Conservation (phyloP, 2,329 filamentous ascomycete genomes). For the Penicillium olsonii region DNA sequence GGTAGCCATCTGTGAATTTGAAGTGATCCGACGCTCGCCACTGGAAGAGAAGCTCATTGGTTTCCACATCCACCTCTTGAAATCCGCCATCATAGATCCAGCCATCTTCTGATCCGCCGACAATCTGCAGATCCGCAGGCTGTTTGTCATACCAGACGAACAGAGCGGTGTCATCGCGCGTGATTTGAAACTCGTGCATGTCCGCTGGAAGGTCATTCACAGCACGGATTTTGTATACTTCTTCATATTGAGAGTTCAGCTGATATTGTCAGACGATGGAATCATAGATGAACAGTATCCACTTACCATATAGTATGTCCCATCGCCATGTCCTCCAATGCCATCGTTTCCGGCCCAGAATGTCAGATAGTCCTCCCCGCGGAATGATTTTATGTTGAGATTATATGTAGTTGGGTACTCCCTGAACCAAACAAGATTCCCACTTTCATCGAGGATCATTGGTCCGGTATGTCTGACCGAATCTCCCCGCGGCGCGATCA, state of each 20-base stretch:
- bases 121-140: slow-evolving; percentile 39
- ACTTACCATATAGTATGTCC: slow-evolving; percentile 49
- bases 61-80: slow-evolving; percentile 50
- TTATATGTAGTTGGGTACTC: slow-evolving; percentile 46
- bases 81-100: slow-evolving; percentile 47
- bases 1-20: slow-evolving; percentile 25
- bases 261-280: slow-evolving; percentile 10
- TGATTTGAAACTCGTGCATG: slow-evolving; percentile 50
- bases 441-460: slow-evolving; percentile 48
- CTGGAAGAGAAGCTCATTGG: slow-evolving; percentile 46
- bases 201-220: slow-evolving; percentile 41
- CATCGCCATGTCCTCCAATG: slow-evolving; percentile 49
- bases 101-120: slow-evolving; percentile 38
- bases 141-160: slow-evolving; percentile 44
- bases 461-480: slow-evolving; percentile 40
- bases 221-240: slow-evolving; percentile 40
- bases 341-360: slow-evolving; percentile 54
- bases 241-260: slow-evolving; percentile 35
- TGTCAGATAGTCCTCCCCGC: slow-evolving; percentile 48
- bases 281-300: not conserved
- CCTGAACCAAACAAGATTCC: slow-evolving; percentile 50
- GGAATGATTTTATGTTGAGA: slow-evolving; percentile 48
- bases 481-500: slow-evolving; percentile 44
- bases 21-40: slow-evolving; percentile 53
- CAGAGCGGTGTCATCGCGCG: slow-evolving; percentile 44